phyloP scores from a whole-genome alignment of 352 stramenopile genomes.

The Globisporangium parvum region DNA sequence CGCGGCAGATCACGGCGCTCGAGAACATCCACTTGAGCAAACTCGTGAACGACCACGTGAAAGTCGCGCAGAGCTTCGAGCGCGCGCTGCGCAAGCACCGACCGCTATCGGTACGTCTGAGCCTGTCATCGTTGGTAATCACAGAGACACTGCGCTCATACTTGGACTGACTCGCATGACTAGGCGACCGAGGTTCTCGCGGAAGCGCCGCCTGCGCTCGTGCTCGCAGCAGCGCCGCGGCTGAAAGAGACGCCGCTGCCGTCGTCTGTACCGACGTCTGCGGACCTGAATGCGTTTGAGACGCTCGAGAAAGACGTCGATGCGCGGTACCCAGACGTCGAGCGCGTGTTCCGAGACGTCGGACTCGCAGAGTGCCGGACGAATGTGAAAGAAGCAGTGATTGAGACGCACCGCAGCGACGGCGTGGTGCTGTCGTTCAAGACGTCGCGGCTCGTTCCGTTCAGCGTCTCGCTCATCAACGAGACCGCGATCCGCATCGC shows the following conservation, averaged over 20 bases:
- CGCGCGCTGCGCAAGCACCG: conserved; percentile 16
- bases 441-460: conserved; percentile 8
- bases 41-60: conserved; percentile 23
- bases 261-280: background rate
- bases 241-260: background rate
- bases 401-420: background rate
- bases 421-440: conserved; percentile 9
- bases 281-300: background rate
- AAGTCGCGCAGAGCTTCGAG: conserved; percentile 19
- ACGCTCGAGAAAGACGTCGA: background rate
- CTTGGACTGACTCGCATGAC: background rate
- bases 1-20: conserved; percentile 4
- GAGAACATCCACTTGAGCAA: conserved; percentile 19
- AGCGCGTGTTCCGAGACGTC: conserved; percentile 4
- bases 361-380: background rate
- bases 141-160: no score
- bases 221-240: background rate
- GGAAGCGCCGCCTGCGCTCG: background rate
- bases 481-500: conserved; percentile 1
- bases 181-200: background rate
- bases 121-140: no score
- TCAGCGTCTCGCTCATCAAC: conserved; percentile 5
- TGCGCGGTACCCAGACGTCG: conserved; percentile 7
- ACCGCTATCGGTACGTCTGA: conserved; percentile 11
- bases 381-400: conserved; percentile 1